phyloP scores from a whole-genome alignment of 345 rosid genomes.

The Moricandia moricandioides region DNA sequence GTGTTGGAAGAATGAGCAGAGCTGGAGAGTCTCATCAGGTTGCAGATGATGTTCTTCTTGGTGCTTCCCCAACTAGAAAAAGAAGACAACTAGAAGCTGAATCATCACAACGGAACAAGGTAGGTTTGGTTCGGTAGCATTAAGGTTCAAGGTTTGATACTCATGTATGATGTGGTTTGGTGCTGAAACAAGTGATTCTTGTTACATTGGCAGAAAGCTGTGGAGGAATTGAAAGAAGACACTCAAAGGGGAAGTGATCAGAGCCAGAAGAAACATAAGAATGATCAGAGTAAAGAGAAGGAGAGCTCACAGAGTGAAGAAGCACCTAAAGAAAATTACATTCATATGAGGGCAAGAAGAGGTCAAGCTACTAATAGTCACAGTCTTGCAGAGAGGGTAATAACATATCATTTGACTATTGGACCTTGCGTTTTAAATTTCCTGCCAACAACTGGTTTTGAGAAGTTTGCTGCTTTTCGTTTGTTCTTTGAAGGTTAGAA shows the following conservation, averaged over 20 bases:
- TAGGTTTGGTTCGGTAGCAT: slow-evolving; percentile 30
- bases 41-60: slow-evolving; percentile 48
- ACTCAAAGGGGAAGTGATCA: slow-evolving; percentile 50
- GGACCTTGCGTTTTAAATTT: too few species aligned
- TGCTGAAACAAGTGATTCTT: slow-evolving; percentile 36
- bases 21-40: slow-evolving; percentile 44
- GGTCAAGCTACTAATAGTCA: slow-evolving; percentile 98
- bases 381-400: slow-evolving; percentile 96
- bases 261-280: slow-evolving; percentile 62
- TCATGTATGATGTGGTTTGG: not conserved
- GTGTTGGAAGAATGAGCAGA: slow-evolving; percentile 43
- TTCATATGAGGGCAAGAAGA: slow-evolving; percentile 90
- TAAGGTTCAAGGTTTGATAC: not conserved
- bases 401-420: not conserved
- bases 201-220: slow-evolving; percentile 39
- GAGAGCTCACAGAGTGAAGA: slow-evolving; percentile 64
- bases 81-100: slow-evolving; percentile 55
- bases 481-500: slow-evolving; percentile 63
- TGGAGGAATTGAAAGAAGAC: slow-evolving; percentile 49
- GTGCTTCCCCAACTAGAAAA: slow-evolving; percentile 51
- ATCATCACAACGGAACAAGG: slow-evolving; percentile 55
- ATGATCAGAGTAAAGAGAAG: slow-evolving; percentile 48
- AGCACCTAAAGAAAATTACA: slow-evolving; percentile 69
- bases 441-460: slow-evolving; percentile 12
- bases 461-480: not conserved